These are phyloP conservation scores for Calonectria pauciramosa DNA, from an alignment of 2,329 filamentous ascomycete species.

Conservation along the genomic window DNA sequence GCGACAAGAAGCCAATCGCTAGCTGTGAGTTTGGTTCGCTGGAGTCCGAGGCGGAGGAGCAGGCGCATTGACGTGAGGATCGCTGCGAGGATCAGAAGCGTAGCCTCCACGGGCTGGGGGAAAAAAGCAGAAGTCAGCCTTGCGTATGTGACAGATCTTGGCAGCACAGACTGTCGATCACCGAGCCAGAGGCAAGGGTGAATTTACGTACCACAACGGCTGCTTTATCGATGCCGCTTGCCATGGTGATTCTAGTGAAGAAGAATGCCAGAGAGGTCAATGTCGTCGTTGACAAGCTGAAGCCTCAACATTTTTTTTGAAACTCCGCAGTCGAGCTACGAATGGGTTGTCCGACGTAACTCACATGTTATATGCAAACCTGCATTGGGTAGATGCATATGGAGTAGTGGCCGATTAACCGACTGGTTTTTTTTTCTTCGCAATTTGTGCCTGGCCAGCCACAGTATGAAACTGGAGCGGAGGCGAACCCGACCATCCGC, in stretches of 20 bases:
- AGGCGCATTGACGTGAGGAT: constrained; percentile 41
- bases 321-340: neutral
- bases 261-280: neutral
- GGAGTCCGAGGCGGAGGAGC: constrained; percentile 37
- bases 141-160: neutral
- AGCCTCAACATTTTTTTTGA: neutral
- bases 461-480: neutral
- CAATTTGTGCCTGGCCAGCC: neutral
- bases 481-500: neutral
- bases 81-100: constrained; percentile 40
- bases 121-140: constrained; percentile 7
- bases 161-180: neutral
- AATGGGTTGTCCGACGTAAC: neutral
- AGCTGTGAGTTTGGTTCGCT: constrained; percentile 45
- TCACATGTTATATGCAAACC: constrained; percentile 3
- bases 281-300: neutral
- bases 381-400: neutral
- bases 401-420: neutral
- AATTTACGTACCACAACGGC: constrained; percentile 8
- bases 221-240: neutral
- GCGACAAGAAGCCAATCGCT: constrained; percentile 47
- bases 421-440: neutral
- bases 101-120: constrained; percentile 46
- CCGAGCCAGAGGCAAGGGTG: no score
- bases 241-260: neutral